Evolutionary conservation across 2,329 filamentous ascomycete genomes (phyloP).

Genomic region (Fusarium paranaense): DNA sequence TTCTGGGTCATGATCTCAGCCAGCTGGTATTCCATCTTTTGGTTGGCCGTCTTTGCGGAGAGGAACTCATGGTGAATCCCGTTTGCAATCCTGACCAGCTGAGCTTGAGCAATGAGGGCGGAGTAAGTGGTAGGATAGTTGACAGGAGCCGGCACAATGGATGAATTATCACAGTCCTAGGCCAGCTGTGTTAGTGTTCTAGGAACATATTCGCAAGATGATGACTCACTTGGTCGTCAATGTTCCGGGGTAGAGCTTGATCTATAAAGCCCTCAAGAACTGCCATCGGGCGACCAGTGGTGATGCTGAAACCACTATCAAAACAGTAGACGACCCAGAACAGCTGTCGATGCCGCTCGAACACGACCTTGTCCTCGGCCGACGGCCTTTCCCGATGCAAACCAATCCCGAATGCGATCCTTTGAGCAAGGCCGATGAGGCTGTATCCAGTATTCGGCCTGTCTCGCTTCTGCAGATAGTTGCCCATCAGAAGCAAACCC

Average conservation of each 20-base stretch:
- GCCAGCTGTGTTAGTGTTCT: not conserved
- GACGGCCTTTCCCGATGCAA: constrained; percentile 54
- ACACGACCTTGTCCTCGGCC: constrained; percentile 39
- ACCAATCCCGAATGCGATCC: constrained; percentile 60
- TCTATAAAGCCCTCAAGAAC: constrained; percentile 52
- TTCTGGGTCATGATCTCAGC: constrained; percentile 53
- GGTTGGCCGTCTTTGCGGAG: constrained; percentile 49
- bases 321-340: constrained; percentile 55
- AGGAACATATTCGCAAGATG: not conserved
- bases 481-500: constrained; percentile 54
- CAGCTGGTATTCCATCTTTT: constrained; percentile 50
- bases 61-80: constrained; percentile 56
- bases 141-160: constrained; percentile 42
- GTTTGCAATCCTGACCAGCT: constrained; percentile 55
- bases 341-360: constrained; percentile 47
- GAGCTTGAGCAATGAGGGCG: constrained; percentile 54
- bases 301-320: constrained; percentile 57
- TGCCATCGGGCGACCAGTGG: constrained; percentile 56
- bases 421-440: constrained; percentile 59
- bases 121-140: constrained; percentile 54
- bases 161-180: not conserved
- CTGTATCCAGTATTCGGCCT: constrained; percentile 62
- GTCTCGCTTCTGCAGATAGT: constrained; percentile 61
- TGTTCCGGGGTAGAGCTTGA: constrained; percentile 53
- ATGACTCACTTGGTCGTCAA: constrained; percentile 51